Evolutionary conservation across 2,329 filamentous ascomycete genomes (phyloP).

Genomic region (Hymenoscyphus scutula): DNA sequence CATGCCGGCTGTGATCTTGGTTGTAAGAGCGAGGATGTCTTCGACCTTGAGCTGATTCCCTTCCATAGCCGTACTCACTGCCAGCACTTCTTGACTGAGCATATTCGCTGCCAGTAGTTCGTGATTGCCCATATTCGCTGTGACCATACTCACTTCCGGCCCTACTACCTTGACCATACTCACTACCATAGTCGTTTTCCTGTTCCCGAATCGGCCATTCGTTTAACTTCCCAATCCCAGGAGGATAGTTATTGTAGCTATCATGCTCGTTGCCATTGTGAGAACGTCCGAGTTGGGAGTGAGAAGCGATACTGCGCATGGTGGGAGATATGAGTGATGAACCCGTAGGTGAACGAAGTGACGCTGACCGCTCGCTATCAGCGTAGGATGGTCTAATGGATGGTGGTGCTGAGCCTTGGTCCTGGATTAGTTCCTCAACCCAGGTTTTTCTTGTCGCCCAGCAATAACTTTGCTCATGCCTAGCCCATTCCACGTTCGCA

Average conservation of each 20-base stretch:
- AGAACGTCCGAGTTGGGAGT: background rate
- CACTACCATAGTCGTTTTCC: conserved; percentile 5
- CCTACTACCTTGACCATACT: background rate
- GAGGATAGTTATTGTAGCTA: conserved; percentile 20
- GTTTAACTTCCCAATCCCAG: conserved; percentile 26
- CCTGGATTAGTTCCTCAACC: background rate
- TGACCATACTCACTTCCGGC: background rate
- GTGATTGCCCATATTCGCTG: background rate
- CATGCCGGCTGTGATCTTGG: background rate
- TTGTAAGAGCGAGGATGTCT: background rate
- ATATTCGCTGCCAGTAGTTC: background rate
- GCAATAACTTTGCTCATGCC: conserved; percentile 34
- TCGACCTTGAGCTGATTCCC: background rate
- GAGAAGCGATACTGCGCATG: conserved; percentile 2
- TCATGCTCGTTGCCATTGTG: conserved; percentile 8
- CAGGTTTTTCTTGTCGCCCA: conserved; percentile 33
- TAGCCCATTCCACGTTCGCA: conserved; percentile 31
- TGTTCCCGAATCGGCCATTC: conserved; percentile 27
- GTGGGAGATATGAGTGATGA: conserved; percentile 7
- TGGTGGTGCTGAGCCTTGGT: background rate
- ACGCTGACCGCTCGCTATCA: conserved; percentile 10
- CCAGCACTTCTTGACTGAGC: background rate
- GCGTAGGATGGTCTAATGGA: background rate
- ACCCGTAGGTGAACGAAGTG: conserved; percentile 6
- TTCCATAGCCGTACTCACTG: background rate